Evolutionary conservation across 2,329 filamentous ascomycete species (phyloP).

Genomic region (Dothideomycetes sp.): DNA sequence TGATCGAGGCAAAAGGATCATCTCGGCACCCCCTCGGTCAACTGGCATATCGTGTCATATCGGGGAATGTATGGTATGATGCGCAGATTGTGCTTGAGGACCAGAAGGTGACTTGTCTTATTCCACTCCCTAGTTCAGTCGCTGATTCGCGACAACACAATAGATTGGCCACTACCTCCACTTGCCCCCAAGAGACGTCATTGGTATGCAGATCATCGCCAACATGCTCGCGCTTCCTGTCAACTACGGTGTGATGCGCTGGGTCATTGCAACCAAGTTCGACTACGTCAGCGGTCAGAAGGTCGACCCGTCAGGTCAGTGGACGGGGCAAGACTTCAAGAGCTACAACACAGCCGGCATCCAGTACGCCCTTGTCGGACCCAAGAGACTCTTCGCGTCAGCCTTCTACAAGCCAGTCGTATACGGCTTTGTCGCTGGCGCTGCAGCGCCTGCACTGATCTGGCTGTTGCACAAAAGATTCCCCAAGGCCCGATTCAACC

Average conservation of each 20-base stretch:
- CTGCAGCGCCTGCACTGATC: conserved; percentile 34
- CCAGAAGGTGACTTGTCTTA: conserved; percentile 29
- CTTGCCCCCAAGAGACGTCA: conserved; percentile 46
- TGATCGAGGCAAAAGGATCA: background rate
- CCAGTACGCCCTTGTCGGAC: conserved; percentile 49
- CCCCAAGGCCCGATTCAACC: conserved; percentile 45
- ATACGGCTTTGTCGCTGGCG: conserved; percentile 43
- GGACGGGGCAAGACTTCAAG: conserved; percentile 46
- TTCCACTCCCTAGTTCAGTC: too few relatives aligned
- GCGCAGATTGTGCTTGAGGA: conserved; percentile 49
- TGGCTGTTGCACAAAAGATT: conserved; percentile 43
- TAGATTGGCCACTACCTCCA: conserved; percentile 53
- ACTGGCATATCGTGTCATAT: conserved; percentile 26
- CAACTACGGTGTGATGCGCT: conserved; percentile 50
- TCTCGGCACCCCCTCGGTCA: background rate
- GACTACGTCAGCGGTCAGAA: conserved; percentile 38
- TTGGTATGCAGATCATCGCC: conserved; percentile 51
- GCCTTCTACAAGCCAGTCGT: conserved; percentile 38
- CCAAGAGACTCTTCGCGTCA: too few relatives aligned
- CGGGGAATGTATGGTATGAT: conserved; percentile 50
- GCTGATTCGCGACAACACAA: too few relatives aligned
- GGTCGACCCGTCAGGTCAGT: conserved; percentile 49
- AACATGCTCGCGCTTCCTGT: conserved; percentile 48
- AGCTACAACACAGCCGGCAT: conserved; percentile 43
- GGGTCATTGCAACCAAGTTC: conserved; percentile 46